Conservation (phyloP, 306 rosid genomes). For the Malus fusca region DNA sequence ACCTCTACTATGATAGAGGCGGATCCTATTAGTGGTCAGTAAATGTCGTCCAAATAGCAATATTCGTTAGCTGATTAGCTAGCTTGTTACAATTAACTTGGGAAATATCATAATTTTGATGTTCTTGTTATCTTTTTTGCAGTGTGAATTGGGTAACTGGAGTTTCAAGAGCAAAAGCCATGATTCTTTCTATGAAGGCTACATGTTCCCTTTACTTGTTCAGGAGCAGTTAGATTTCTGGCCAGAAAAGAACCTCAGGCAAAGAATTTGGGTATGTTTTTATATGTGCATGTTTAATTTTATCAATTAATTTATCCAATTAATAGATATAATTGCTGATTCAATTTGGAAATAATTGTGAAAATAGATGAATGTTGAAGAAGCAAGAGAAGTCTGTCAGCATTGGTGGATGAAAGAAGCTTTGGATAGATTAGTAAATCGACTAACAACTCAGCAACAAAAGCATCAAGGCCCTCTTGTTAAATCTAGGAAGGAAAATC, state of each 20-base stretch:
- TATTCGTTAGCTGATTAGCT: neutral
- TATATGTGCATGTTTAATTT: neutral
- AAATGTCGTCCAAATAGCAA: neutral
- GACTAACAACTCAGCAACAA: conserved; percentile 36
- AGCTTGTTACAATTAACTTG: neutral
- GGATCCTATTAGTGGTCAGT: no score
- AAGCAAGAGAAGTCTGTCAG: conserved; percentile 76
- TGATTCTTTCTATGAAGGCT: conserved; percentile 68
- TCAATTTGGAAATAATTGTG: neutral
- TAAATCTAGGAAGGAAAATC: conserved; percentile 26
- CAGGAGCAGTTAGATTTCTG: conserved; percentile 73
- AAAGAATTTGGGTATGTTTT: conserved; percentile 65
- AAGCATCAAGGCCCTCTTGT: conserved; percentile 4
- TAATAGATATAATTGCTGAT: neutral
- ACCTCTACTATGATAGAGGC: no score
- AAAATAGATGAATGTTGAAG: conserved; percentile 57
- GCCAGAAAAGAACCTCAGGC: conserved; percentile 78
- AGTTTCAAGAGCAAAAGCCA: conserved; percentile 82
- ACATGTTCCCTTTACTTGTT: conserved; percentile 86
- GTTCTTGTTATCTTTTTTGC: neutral
- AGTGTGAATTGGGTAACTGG: conserved; percentile 81
- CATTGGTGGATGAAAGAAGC: conserved; percentile 99
- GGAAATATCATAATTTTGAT: neutral
- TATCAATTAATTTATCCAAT: neutral
- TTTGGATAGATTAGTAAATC: conserved; percentile 53